Evolutionary conservation across 2,329 filamentous ascomycete species (phyloP).

Genomic region (Xylaria sp.): DNA sequence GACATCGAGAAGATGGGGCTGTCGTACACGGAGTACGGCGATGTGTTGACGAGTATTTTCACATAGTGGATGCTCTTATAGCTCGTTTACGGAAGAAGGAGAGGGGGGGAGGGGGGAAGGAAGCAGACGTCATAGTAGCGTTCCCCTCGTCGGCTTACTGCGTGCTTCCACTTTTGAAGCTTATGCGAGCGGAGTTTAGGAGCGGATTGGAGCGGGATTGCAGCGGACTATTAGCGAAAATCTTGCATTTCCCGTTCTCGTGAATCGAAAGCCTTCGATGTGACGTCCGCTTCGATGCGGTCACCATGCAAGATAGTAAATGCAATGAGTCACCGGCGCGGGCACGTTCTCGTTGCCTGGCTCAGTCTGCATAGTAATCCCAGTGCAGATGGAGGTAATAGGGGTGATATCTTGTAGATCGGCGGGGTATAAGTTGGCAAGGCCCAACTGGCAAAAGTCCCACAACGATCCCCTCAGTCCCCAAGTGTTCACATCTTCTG

Average conservation of each 20-base stretch:
- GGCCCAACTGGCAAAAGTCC: not conserved
- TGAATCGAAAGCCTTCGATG: not conserved
- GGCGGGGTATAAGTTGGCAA: not conserved
- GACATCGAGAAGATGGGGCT: slow-evolving; percentile 49
- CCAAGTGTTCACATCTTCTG: not conserved
- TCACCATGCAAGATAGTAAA: not conserved
- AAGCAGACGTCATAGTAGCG: no score
- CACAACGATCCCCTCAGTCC: no score
- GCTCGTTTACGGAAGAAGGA: no score
- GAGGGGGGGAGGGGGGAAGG: no score
- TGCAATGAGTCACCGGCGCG: not conserved
- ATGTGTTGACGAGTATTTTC: slow-evolving; percentile 29
- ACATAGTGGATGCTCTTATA: no score
- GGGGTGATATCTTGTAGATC: not conserved
- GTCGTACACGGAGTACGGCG: slow-evolving; percentile 38
- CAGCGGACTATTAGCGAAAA: not conserved
- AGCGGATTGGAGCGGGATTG: not conserved
- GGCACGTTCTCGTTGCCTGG: not conserved
- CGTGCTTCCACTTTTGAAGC: not conserved
- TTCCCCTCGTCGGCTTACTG: no score
- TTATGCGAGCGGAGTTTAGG: not conserved
- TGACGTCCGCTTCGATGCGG: not conserved
- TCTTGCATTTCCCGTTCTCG: not conserved
- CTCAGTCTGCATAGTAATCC: not conserved
- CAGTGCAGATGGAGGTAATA: not conserved